Conservation (phyloP, 306 rosid species). For the Ormosia emarginata region DNA sequence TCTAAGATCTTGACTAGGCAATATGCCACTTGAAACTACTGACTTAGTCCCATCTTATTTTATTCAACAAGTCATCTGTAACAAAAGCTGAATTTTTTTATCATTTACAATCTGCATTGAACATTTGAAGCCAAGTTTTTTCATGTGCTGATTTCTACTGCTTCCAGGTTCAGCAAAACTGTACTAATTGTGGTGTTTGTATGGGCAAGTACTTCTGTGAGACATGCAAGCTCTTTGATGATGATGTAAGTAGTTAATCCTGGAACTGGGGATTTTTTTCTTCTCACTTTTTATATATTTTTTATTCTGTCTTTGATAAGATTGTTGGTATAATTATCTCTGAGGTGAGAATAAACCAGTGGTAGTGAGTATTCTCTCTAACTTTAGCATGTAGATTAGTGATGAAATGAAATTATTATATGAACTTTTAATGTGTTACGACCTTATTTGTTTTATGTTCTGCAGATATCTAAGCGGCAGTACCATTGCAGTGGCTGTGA, state of each 20-base stretch:
- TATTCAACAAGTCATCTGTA: neutral
- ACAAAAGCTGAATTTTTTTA: neutral
- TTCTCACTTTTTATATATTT: neutral
- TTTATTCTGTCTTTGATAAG: neutral
- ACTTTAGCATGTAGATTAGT: neutral
- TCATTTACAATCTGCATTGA: neutral
- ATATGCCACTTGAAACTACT: neutral
- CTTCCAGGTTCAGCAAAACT: conserved; percentile 71
- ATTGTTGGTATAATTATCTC: neutral
- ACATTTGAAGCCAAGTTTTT: neutral
- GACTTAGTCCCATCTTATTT: neutral
- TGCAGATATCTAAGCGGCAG: conserved; percentile 72
- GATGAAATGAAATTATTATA: neutral
- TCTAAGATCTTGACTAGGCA: neutral
- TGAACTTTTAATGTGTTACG: neutral
- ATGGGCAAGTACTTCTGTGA: conserved; percentile 87
- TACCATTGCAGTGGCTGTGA: conserved; percentile 89
- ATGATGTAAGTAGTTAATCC: conserved; percentile 64
- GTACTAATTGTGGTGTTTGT: conserved; percentile 83
- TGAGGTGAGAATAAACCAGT: neutral
- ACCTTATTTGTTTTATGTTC: neutral
- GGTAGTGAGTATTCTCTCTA: neutral
- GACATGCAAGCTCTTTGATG: conserved; percentile 84
- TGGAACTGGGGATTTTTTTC: neutral
- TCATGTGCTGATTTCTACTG: neutral